Conservation (phyloP, 2,329 filamentous ascomycete species). For the Neofusicoccum cordaticola region DNA sequence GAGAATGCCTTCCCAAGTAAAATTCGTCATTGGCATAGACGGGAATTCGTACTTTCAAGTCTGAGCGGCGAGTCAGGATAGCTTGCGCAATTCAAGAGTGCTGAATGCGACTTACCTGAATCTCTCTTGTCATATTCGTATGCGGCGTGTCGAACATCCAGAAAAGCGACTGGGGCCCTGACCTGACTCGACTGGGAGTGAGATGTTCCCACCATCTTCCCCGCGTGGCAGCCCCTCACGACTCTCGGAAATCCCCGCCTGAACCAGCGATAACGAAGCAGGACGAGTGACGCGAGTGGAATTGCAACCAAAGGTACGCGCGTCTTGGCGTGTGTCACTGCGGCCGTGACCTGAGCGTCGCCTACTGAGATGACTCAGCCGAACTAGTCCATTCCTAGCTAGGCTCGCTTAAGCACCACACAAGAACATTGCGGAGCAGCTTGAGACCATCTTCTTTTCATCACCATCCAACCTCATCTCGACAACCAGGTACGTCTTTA, state of each 20-base stretch:
- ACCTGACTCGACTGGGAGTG: background rate
- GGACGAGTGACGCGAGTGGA: background rate
- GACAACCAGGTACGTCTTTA: slow-evolving; percentile 39
- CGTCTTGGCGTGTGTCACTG: slow-evolving; percentile 13
- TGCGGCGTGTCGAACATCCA: slow-evolving; percentile 8
- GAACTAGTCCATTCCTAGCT: background rate
- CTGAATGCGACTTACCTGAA: background rate
- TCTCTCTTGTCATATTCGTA: slow-evolving; percentile 9
- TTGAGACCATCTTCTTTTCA: slow-evolving; percentile 25
- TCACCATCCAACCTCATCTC: slow-evolving; percentile 43
- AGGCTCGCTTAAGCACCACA: slow-evolving; percentile 17
- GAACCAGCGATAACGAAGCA: background rate
- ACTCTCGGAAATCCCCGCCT: background rate
- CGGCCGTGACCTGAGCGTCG: background rate
- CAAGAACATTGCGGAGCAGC: slow-evolving; percentile 12
- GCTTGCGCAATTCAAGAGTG: background rate
- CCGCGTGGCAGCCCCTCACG: background rate
- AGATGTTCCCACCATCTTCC: background rate
- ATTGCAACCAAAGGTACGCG: background rate
- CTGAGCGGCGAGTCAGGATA: background rate
- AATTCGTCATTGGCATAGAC: slow-evolving; percentile 36
- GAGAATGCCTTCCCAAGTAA: slow-evolving; percentile 31
- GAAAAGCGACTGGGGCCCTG: background rate
- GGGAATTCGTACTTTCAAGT: background rate
- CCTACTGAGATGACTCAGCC: background rate